phyloP scores from a whole-genome alignment of 371 early-diverging fungal genomes.

The Mucor sp. region DNA sequence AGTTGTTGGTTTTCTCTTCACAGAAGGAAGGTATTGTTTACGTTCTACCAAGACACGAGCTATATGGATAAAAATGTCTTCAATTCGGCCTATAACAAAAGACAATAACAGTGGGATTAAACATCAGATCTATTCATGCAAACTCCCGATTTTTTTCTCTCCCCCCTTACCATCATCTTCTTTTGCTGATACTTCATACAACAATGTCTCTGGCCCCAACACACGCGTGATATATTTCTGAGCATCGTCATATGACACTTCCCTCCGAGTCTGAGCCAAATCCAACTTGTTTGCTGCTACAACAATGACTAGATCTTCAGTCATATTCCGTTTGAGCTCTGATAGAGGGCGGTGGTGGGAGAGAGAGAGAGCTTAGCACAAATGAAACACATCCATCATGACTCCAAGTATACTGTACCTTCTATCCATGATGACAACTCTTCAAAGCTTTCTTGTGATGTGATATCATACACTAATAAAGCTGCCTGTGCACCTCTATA shows the following conservation, averaged over 20 bases:
- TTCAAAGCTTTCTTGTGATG: constrained; percentile 59
- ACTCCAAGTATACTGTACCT: constrained; percentile 25
- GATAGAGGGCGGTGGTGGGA: neutral
- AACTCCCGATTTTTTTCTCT: neutral
- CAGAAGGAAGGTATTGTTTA: constrained; percentile 44
- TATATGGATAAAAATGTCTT: constrained; percentile 65
- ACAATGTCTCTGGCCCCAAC: constrained; percentile 59
- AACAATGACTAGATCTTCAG: constrained; percentile 68
- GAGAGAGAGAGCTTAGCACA: neutral
- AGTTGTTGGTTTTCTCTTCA: constrained; percentile 31
- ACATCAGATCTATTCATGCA: neutral
- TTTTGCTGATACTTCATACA: constrained; percentile 75
- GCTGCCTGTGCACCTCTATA: constrained; percentile 79
- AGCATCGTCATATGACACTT: constrained; percentile 60
- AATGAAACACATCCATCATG: neutral
- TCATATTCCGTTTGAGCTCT: constrained; percentile 75
- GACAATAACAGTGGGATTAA: neutral
- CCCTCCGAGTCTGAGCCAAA: constrained; percentile 60
- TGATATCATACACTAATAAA: constrained; percentile 67
- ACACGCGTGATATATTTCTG: constrained; percentile 62
- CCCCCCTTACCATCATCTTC: constrained; percentile 71
- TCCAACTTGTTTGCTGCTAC: constrained; percentile 81
- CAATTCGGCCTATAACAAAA: constrained; percentile 43
- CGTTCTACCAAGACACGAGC: constrained; percentile 62
- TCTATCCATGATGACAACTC: constrained; percentile 72